These are phyloP conservation scores for Botrytis byssoidea DNA, from an alignment of 2,329 filamentous ascomycete species.

Conservation along the genomic window DNA sequence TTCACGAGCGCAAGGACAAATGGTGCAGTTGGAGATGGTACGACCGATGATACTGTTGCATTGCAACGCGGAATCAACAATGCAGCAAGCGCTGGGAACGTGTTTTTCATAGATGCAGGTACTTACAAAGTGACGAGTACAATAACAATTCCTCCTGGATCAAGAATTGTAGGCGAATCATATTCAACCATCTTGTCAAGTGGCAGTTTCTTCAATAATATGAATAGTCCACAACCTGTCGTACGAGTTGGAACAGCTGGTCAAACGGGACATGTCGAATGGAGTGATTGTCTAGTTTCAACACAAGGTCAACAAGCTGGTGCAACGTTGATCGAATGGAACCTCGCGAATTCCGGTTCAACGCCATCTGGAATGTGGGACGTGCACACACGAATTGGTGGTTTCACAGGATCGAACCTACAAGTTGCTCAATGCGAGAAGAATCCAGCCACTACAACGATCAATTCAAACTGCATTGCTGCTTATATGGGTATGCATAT, in stretches of 20 bases:
- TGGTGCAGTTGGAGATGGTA: constrained; percentile 51
- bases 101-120: constrained; percentile 58
- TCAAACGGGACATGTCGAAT: constrained; percentile 58
- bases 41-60: constrained; percentile 58
- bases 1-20: constrained; percentile 46
- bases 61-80: constrained; percentile 55
- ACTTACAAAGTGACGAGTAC: constrained; percentile 53
- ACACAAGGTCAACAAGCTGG: constrained; percentile 58
- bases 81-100: constrained; percentile 48
- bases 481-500: constrained; percentile 41
- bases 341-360: constrained; percentile 49
- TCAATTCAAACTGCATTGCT: constrained; percentile 39
- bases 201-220: constrained; percentile 47
- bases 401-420: constrained; percentile 41
- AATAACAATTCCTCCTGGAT: constrained; percentile 46
- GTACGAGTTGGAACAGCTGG: constrained; percentile 56
- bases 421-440: constrained; percentile 48
- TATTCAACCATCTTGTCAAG: constrained; percentile 44
- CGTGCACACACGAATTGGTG: constrained; percentile 41
- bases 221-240: constrained; percentile 47
- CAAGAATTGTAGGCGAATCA: constrained; percentile 42
- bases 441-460: constrained; percentile 43
- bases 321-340: constrained; percentile 66
- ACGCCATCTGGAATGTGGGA: constrained; percentile 56
- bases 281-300: constrained; percentile 59